A percentile compares a stretch with the other conserved stretches of the same genome.
Conservation (phyloP, 139 green algal species). For the Coelastrella sp. region DNA sequence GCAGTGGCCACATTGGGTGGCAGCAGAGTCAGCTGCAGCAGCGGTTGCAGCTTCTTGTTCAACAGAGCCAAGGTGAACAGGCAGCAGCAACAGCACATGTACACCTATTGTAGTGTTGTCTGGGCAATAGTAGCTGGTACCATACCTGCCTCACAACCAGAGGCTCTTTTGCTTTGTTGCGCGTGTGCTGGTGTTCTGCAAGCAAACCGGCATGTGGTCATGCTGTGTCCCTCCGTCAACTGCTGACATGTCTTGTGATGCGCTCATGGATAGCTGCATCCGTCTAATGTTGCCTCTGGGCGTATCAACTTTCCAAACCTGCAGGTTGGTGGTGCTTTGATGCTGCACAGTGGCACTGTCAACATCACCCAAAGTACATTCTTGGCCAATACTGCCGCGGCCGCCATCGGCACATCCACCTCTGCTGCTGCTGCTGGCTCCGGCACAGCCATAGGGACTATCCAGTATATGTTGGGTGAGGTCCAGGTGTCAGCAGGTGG, state of each 20-base stretch:
- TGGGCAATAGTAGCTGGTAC: too few relatives aligned
- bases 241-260: too few relatives aligned
- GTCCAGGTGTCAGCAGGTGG: constrained; percentile 34
- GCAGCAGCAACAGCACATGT: background rate
- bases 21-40: constrained; percentile 6
- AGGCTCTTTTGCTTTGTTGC: too few relatives aligned
- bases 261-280: too few relatives aligned
- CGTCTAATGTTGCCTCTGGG: too few relatives aligned
- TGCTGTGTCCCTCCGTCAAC: too few relatives aligned
- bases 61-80: constrained; percentile 32
- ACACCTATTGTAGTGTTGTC: too few relatives aligned
- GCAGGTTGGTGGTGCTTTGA: constrained; percentile 35
- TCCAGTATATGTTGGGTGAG: constrained; percentile 36
- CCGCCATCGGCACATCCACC: background rate
- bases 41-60: background rate
- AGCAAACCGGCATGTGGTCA: too few relatives aligned
- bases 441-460: background rate
- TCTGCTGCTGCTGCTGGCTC: background rate
- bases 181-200: background rate
- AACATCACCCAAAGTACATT: background rate
- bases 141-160: too few relatives aligned
- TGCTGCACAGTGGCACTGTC: constrained; percentile 1
- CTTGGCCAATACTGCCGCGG: constrained; percentile 8
- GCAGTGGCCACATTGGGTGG: constrained; percentile 26
- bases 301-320: background rate